Conservation (phyloP, 257 asterid genomes). For the Gynochthodes officinalis region DNA sequence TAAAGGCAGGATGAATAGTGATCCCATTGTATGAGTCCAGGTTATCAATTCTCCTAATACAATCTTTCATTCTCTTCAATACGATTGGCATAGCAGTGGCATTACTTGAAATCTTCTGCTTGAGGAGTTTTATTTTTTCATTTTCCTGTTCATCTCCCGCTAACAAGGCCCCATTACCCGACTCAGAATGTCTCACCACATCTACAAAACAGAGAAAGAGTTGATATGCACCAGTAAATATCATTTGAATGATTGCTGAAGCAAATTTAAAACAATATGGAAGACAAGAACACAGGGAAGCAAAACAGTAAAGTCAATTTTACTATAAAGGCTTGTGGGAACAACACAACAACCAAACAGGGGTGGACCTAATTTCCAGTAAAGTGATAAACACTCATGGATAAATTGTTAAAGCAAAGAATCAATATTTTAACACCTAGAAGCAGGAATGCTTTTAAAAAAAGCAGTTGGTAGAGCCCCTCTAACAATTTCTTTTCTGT, state of each 20-base stretch:
- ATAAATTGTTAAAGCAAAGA: background rate
- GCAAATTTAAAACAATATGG: background rate
- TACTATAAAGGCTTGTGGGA: background rate
- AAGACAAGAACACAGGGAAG: background rate
- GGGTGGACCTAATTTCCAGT: background rate
- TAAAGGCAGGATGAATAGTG: constrained; percentile 62
- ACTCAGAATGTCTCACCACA: constrained; percentile 18
- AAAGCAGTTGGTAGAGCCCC: background rate
- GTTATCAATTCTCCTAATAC: constrained; percentile 52
- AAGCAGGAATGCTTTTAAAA: background rate
- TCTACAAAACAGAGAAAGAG: constrained; percentile 23
- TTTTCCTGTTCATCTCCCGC: constrained; percentile 29
- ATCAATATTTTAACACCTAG: background rate
- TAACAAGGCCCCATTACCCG: constrained; percentile 27
- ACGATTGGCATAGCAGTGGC: constrained; percentile 41
- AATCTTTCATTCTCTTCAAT: constrained; percentile 68
- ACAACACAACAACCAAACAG: background rate
- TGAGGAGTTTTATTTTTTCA: constrained; percentile 50
- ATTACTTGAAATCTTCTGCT: constrained; percentile 63
- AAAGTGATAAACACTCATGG: background rate
- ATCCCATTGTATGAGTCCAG: constrained; percentile 37
- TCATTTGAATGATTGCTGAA: background rate
- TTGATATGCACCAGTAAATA: background rate
- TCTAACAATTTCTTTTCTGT: background rate
- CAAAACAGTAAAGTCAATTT: background rate